Percentiles rank a stretch among this genome's conserved stretches.
phyloP scores from a whole-genome alignment of 768 basidiomycete species.

The Cyclocybe cylindracea region DNA sequence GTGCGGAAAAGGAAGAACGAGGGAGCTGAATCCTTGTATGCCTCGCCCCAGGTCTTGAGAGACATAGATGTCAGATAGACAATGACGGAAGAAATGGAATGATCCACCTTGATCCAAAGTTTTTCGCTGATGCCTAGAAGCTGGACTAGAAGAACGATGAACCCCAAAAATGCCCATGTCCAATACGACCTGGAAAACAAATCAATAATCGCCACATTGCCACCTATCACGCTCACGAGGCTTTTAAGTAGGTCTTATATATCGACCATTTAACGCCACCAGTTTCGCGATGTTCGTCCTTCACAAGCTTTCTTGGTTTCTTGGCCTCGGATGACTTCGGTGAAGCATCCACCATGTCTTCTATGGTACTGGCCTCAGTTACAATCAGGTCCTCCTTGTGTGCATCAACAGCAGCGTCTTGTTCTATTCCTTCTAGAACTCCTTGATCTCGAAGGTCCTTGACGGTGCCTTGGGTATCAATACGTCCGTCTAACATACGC shows the following conservation, averaged over 20 bases:
- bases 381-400: constrained; percentile 44
- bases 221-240: constrained; percentile 51
- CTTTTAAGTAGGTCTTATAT: constrained; percentile 69
- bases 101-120: constrained; percentile 70
- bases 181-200: constrained; percentile 53
- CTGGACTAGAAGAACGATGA: constrained; percentile 52
- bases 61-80: not conserved
- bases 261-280: constrained; percentile 83
- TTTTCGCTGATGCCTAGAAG: constrained; percentile 60
- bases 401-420: constrained; percentile 44
- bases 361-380: constrained; percentile 27
- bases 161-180: constrained; percentile 59
- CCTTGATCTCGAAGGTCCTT: constrained; percentile 63
- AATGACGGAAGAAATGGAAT: not conserved
- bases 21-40: constrained; percentile 38
- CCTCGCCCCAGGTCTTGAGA: constrained; percentile 69
- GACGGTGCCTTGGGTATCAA: constrained; percentile 73
- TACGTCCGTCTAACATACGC: constrained; percentile 79
- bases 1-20: constrained; percentile 32
- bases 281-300: constrained; percentile 75
- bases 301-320: constrained; percentile 23
- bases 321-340: constrained; percentile 15
- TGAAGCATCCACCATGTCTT: constrained; percentile 22
- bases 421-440: constrained; percentile 13
- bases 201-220: not conserved